Evolutionary conservation across 257 asterid species (phyloP).

Genomic region (Solanum bulbocastanum): DNA sequence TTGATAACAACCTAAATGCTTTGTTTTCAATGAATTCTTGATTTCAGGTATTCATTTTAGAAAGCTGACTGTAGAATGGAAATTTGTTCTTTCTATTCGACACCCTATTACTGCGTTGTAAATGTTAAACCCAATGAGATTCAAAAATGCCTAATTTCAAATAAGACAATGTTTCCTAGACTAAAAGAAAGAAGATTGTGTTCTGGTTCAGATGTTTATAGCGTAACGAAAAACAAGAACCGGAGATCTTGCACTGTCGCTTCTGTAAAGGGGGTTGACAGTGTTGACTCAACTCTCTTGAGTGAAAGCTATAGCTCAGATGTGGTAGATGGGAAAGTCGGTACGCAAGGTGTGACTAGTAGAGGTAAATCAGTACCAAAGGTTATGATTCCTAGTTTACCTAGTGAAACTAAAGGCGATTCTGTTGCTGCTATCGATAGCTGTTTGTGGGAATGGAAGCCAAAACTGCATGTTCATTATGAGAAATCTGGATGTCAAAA

Average conservation of each 20-base stretch:
- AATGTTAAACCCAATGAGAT: slow-evolving; percentile 14
- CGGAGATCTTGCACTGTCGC: slow-evolving; percentile 6
- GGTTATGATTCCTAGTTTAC: slow-evolving; percentile 71
- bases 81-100: slow-evolving; percentile 36
- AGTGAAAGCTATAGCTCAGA: slow-evolving; percentile 28
- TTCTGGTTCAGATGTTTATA: slow-evolving; percentile 12
- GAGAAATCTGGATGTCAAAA: slow-evolving; percentile 71
- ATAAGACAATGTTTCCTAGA: slow-evolving; percentile 12
- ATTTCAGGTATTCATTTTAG: slow-evolving; percentile 27
- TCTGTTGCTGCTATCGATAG: slow-evolving; percentile 43
- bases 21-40: slow-evolving; percentile 1
- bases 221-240: slow-evolving; percentile 14
- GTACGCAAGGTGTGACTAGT: slow-evolving; percentile 15
- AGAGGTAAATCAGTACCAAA: slow-evolving; percentile 35
- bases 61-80: slow-evolving; percentile 38
- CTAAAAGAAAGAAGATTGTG: slow-evolving; percentile 14
- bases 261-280: slow-evolving; percentile 24
- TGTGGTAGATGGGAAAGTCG: slow-evolving; percentile 42
- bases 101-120: slow-evolving; percentile 16
- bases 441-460: slow-evolving; percentile 84
- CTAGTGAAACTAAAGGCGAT: slow-evolving; percentile 42
- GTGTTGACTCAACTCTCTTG: slow-evolving; percentile 26
- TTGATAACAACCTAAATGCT: not conserved
- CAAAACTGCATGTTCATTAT: slow-evolving; percentile 66
- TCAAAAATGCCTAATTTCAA: slow-evolving; percentile 14